These are phyloP conservation scores for Rhodotorula kratochvilovae DNA, from an alignment of 768 basidiomycete species.

Conservation along the genomic window DNA sequence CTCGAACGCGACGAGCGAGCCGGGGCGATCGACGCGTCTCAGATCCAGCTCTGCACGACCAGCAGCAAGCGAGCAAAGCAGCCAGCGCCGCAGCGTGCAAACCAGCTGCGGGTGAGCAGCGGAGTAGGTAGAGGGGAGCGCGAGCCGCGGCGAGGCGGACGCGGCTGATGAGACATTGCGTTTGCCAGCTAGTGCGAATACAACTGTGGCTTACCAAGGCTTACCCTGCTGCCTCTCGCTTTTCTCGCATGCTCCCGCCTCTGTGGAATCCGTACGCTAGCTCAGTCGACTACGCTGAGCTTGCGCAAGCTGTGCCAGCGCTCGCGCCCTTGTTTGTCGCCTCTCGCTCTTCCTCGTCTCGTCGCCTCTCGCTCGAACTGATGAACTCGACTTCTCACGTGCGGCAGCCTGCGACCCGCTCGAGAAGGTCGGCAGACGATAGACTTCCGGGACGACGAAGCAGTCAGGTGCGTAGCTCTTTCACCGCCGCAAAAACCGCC, in stretches of 20 bases:
- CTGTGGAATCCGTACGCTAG: conserved; percentile 51
- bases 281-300: conserved; percentile 58
- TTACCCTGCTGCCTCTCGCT: neutral
- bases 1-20: no score
- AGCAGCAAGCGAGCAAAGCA: no score
- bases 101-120: no score
- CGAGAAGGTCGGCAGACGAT: conserved; percentile 51
- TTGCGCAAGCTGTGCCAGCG: conserved; percentile 59
- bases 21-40: no score
- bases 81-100: no score
- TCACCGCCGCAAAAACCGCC: neutral
- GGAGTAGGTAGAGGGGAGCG: no score
- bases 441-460: conserved; percentile 60
- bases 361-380: neutral
- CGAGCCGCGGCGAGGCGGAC: no score
- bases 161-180: no score
- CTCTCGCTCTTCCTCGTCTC: neutral
- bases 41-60: no score
- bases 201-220: no score
- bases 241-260: neutral
- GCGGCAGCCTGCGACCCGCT: neutral
- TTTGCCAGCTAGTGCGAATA: no score
- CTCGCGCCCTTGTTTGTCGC: conserved; percentile 49
- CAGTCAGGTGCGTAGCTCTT: conserved; percentile 11
- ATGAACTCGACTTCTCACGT: neutral